Evolutionary conservation across 306 rosid genomes (phyloP).

Genomic region (Cucumis hystrix): DNA sequence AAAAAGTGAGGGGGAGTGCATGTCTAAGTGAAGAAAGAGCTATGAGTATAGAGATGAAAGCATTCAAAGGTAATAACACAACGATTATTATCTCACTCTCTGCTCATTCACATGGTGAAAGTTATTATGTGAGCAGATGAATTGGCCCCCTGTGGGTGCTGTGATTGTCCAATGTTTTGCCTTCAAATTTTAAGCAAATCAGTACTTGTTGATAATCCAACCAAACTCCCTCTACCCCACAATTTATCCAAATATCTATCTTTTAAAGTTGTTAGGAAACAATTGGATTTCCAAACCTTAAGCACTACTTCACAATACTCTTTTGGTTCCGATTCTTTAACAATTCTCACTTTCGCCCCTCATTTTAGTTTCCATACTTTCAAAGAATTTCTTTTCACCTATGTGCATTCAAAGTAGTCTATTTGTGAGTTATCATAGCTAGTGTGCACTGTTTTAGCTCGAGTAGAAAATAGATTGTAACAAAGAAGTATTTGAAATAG

Average conservation of each 20-base stretch:
- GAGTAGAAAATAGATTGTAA: too few relatives aligned
- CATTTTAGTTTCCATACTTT: too few relatives aligned
- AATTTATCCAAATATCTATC: background rate
- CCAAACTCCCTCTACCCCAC: background rate
- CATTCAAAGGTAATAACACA: background rate
- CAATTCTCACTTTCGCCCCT: too few relatives aligned
- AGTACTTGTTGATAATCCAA: background rate
- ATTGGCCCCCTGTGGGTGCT: constrained; percentile 1
- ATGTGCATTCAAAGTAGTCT: too few relatives aligned
- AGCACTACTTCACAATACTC: background rate
- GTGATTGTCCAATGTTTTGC: background rate
- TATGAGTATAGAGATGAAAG: background rate
- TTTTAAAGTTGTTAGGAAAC: background rate
- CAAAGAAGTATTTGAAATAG: too few relatives aligned
- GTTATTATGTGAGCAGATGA: background rate
- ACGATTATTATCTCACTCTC: background rate
- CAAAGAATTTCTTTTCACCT: too few relatives aligned
- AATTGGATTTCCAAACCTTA: background rate
- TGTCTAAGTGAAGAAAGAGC: background rate
- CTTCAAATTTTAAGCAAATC: constrained; percentile 4
- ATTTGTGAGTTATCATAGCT: too few relatives aligned
- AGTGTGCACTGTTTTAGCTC: too few relatives aligned
- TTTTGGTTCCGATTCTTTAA: too few relatives aligned
- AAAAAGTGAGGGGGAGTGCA: too few relatives aligned
- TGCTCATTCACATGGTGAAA: background rate